Base-by-base conservation (phyloP, 1,284 basidiomycete species). In the Cryptococcus sp. region DNA sequence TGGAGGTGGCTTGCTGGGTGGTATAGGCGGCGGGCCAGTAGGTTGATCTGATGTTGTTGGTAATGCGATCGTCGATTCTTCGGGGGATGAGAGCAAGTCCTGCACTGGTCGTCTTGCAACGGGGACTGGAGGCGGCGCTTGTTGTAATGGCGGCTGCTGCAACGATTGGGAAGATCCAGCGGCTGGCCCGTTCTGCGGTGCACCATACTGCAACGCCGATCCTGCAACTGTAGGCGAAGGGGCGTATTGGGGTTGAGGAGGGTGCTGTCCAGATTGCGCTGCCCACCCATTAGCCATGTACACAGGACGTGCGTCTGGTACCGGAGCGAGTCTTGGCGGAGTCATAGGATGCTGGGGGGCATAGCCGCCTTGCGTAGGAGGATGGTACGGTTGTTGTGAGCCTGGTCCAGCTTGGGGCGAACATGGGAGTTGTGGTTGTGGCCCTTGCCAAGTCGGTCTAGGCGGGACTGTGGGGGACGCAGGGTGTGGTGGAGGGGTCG, bases 1-100 rank as follows among this genome's bases (percentile, higher is more conserved):
- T 40, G 83, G 83, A 8, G 80, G 79, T 2, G 86, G 96, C 82
- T 88, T 96, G 42, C 69, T 68, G 0, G 90, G 91, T 16, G 95
- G 93, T 42, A 90, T 84, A 19, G 90, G 90, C 47, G 90, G 89
- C 10, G 31, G 31, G 31, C 31, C 31, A 4, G 31, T 8, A 40
- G 84, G 84, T 22, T 78, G 19, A 48, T 63, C 56, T 5, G 65
- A 47, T 44, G 49, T 40, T 20, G 27, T 25, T 35, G 59, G 54
- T 61, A 72, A 61, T 79, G 73, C 41, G 74, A 71, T 60, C 72
- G 78, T 61, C 47, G 61, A 48, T 54, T 57, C 50, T 53, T 72
- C 68, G 8, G 69, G 68, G 0, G 75, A 74, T 2, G 70, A 72
- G 13, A 72, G 57, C 23, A 74, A 64, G 61, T 73, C 65, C 22